Base-by-base conservation (phyloP, 1,284 basidiomycete genomes). In the Moesziomyces globuligerus region DNA sequence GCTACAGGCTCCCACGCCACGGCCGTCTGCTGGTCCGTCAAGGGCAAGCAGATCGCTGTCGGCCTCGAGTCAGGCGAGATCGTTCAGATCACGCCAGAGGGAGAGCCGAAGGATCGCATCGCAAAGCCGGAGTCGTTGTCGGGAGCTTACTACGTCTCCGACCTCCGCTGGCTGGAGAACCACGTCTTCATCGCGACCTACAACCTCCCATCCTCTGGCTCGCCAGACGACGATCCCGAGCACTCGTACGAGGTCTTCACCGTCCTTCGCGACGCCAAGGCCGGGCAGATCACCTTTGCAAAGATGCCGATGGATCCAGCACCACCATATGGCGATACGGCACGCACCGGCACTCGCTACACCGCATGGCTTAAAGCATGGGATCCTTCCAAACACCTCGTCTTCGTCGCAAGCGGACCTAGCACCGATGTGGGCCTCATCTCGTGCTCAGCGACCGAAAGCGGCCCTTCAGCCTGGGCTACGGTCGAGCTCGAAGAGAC, bases 31-130 rank as follows among this genome's bases (percentile, higher is more conserved):
- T 93, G 92, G 91, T 93, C 92, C 3, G 89, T 91, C 2, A 92
- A 91, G 79, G 92, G 91, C 42, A 93, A 92, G 80, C 91, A 92
- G 67, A 83, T 93, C 29, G 91, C 90, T 0, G 86, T 92, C 38
- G 92, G 90, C 26, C 83, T 91, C 15, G 86, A 86, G 57, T 86
- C 85, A 18, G 91, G 92, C 4, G 88, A 90, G 55, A 88, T 93
- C 28, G 80, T 90, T 38, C 89, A 91, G 3, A 90, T 88, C 78
- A 86, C 86, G 36, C 86, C 89, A 18, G 85, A 85, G 6, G 88
- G 88, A 79, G 78, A 85, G 7, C 84, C 85, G 9, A 89, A 90
- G 75, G 88, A 86, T 47, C 86, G 87, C 57, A 85, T 91, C 39
- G 84, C 86, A 3, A 83, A 75, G 23, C 89, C 91, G 17, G 59